phyloP scores from a whole-genome alignment of 805 yeast genomes.

The Saccharomycopsis sp. region DNA sequence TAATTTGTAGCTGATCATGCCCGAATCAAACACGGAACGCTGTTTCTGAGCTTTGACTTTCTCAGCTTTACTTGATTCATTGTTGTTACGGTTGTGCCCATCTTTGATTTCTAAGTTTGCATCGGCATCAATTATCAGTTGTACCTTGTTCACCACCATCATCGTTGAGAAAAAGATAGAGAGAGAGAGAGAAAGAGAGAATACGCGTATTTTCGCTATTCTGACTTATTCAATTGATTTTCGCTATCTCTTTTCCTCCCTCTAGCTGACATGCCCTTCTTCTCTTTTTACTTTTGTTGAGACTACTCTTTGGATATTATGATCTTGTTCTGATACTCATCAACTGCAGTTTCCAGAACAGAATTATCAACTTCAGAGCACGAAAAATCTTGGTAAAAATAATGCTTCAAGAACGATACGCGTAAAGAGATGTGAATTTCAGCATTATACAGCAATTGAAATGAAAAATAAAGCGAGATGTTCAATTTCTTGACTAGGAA shows the following conservation, averaged over 20 bases:
- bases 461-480: too few species aligned
- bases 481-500: too few species aligned
- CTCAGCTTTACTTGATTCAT: not conserved
- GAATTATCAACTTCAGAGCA: too few species aligned
- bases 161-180: not conserved
- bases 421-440: too few species aligned
- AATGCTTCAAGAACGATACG: too few species aligned
- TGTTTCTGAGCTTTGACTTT: not conserved
- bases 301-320: not conserved
- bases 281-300: not conserved
- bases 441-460: too few species aligned
- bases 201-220: not conserved
- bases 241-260: not conserved
- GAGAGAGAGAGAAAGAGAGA: not conserved
- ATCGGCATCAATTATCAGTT: not conserved
- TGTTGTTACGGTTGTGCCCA: not conserved
- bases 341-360: not conserved
- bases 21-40: not conserved
- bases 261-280: not conserved
- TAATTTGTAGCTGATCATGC: not conserved
- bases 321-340: not conserved
- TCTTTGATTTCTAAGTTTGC: not conserved
- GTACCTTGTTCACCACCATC: not conserved
- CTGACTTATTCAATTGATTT: not conserved
- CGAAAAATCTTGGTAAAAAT: too few species aligned